A percentile compares a stretch with the other conserved stretches of the same genome.
phyloP scores from a whole-genome alignment of 164 flowering plant species.

The Aristolochia fimbriata region DNA sequence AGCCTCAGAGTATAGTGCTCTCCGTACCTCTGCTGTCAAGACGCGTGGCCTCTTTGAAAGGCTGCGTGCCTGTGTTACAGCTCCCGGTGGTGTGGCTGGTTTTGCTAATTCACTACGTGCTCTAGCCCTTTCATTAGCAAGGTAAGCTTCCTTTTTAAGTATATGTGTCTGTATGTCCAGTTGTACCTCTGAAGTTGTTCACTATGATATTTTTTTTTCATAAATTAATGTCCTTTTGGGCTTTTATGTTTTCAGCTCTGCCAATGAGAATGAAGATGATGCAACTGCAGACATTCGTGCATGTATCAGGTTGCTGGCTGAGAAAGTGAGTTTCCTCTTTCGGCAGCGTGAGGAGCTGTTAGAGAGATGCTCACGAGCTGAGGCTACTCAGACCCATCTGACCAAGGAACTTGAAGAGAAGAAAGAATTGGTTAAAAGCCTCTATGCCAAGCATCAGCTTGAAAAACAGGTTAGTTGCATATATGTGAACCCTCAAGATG shows the following conservation, averaged over 20 bases:
- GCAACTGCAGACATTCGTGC: slow-evolving; percentile 62
- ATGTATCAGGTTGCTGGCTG: slow-evolving; percentile 70
- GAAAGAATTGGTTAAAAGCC: slow-evolving; percentile 63
- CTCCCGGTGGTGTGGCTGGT: slow-evolving; percentile 49
- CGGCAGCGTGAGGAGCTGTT: slow-evolving; percentile 67
- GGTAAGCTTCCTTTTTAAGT: slow-evolving; percentile 33
- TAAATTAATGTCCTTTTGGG: neutral
- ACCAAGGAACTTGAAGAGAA: slow-evolving; percentile 81
- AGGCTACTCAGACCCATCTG: slow-evolving; percentile 56
- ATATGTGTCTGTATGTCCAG: neutral
- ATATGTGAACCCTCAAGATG: too few relatives aligned
- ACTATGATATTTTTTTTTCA: too few relatives aligned
- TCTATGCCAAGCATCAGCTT: slow-evolving; percentile 73
- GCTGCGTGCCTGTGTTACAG: slow-evolving; percentile 50
- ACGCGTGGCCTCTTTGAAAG: slow-evolving; percentile 84
- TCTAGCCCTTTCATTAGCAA: slow-evolving; percentile 75
- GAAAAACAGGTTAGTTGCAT: slow-evolving; percentile 93
- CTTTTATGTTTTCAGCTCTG: slow-evolving; percentile 37
- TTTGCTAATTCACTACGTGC: slow-evolving; percentile 70
- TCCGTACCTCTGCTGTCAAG: slow-evolving; percentile 89
- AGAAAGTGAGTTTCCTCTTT: slow-evolving; percentile 64
- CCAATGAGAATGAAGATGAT: slow-evolving; percentile 66
- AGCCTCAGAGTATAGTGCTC: slow-evolving; percentile 78
- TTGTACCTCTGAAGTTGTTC: neutral
- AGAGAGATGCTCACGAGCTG: slow-evolving; percentile 56